phyloP scores from a whole-genome alignment of 352 stramenopile genomes.

The Porosira glacialis region DNA sequence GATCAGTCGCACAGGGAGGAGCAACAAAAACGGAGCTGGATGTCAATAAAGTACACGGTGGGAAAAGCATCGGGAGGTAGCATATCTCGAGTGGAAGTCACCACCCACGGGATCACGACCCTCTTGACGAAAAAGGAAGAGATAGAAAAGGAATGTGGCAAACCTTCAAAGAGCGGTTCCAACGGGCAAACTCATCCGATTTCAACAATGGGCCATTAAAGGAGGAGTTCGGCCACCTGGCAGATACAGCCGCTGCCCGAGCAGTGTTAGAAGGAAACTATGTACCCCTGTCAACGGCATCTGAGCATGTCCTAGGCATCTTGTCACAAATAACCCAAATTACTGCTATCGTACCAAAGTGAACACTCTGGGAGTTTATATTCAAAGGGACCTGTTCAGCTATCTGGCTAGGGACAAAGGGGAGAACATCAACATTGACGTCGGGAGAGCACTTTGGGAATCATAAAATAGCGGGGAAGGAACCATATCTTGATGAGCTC shows the following conservation, averaged over 20 bases:
- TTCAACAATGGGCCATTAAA: not conserved
- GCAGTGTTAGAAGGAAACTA: conserved; percentile 3
- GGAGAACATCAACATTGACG: not conserved
- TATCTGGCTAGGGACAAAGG: conserved; percentile 1
- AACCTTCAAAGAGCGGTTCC: not conserved
- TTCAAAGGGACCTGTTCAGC: not conserved
- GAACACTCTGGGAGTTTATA: not conserved
- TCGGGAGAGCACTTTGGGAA: conserved; percentile 10
- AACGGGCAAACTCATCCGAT: not conserved
- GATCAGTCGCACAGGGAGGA: not conserved
- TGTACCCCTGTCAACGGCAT: not conserved
- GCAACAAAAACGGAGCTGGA: not conserved
- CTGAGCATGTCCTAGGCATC: not conserved
- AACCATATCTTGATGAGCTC: not conserved
- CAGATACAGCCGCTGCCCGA: not conserved
- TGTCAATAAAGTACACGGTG: not conserved
- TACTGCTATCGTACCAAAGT: not conserved
- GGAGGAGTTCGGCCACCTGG: not conserved
- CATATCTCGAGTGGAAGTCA: not conserved
- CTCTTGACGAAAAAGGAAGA: not conserved
- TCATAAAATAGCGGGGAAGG: conserved; percentile 3
- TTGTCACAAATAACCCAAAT: not conserved
- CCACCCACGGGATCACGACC: not conserved
- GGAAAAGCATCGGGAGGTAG: not conserved
- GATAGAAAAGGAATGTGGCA: not conserved